Evolutionary conservation across 177 flowering plant species (phyloP).

Genomic region (Vitis hybrid): DNA sequence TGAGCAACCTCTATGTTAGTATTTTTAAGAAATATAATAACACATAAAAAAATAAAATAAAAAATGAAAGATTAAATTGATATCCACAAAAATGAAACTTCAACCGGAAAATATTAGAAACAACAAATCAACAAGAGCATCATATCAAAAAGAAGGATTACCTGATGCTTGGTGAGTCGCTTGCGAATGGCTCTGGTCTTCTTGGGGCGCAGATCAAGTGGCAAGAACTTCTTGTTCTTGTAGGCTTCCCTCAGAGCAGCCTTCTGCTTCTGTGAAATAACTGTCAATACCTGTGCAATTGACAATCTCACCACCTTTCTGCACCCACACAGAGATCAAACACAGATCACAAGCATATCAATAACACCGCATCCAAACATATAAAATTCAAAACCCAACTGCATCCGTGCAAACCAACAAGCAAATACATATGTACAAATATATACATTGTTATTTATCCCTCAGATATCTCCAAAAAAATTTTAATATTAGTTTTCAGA

Average conservation of each 20-base stretch:
- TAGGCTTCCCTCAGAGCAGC: conserved; percentile 63
- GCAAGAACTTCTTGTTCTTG: conserved; percentile 69
- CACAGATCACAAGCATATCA: neutral
- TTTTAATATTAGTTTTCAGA: no score
- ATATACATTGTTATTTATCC: no score
- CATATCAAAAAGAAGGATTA: conserved; percentile 3
- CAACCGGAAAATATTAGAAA: neutral
- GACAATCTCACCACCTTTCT: conserved; percentile 71
- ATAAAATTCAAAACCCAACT: neutral
- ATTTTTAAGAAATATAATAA: no score
- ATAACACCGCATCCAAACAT: neutral
- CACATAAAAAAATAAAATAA: no score
- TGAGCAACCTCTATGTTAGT: no score
- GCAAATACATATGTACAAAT: no score
- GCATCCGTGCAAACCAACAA: no score
- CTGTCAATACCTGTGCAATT: conserved; percentile 72
- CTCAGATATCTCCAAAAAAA: no score
- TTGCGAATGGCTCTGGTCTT: conserved; percentile 78
- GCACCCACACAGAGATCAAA: conserved; percentile 14
- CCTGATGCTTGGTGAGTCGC: conserved; percentile 87
- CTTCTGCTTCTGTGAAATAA: conserved; percentile 75
- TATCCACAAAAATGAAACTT: neutral
- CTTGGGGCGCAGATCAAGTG: conserved; percentile 78
- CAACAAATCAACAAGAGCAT: neutral
- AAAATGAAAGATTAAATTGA: no score